Conservation (phyloP, 1,139 yeast genomes). For the Meyerozyma guilliermondii region DNA sequence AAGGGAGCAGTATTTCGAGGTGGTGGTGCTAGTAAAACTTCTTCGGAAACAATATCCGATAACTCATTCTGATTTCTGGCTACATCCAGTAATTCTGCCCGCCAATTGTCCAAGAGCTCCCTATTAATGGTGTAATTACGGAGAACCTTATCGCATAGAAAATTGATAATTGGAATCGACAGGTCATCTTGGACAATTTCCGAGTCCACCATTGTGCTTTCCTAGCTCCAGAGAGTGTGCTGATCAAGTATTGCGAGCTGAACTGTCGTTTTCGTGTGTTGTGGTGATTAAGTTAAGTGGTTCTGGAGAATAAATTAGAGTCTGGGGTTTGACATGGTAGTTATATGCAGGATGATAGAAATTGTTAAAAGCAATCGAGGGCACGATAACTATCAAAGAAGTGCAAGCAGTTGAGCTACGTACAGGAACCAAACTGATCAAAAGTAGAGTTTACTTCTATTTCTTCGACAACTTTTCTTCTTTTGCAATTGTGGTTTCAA, state of each 20-base stretch:
- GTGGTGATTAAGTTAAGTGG: not conserved
- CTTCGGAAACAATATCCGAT: not conserved
- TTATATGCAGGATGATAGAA: not conserved
- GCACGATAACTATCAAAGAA: too few relatives aligned
- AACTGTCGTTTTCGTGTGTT: too few relatives aligned
- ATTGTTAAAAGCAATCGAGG: too few relatives aligned
- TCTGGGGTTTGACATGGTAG: not conserved
- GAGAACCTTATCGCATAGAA: slow-evolving; percentile 21
- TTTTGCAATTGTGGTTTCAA: too few relatives aligned
- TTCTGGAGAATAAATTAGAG: not conserved
- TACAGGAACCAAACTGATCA: too few relatives aligned
- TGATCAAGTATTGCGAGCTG: not conserved
- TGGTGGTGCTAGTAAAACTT: not conserved
- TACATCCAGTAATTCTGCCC: slow-evolving; percentile 27
- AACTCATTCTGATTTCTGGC: not conserved
- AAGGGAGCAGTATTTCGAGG: not conserved
- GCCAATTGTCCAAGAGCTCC: slow-evolving; percentile 32
- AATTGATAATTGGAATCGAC: slow-evolving; percentile 6
- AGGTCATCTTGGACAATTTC: not conserved
- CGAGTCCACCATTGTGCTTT: not conserved
- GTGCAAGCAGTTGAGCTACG: too few relatives aligned
- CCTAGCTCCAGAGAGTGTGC: not conserved
- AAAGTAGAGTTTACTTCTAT: too few relatives aligned
- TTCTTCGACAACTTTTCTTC: too few relatives aligned
- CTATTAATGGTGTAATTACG: slow-evolving; percentile 23